phyloP scores from a whole-genome alignment of 139 green algal species.

The Closterium sp. region DNA sequence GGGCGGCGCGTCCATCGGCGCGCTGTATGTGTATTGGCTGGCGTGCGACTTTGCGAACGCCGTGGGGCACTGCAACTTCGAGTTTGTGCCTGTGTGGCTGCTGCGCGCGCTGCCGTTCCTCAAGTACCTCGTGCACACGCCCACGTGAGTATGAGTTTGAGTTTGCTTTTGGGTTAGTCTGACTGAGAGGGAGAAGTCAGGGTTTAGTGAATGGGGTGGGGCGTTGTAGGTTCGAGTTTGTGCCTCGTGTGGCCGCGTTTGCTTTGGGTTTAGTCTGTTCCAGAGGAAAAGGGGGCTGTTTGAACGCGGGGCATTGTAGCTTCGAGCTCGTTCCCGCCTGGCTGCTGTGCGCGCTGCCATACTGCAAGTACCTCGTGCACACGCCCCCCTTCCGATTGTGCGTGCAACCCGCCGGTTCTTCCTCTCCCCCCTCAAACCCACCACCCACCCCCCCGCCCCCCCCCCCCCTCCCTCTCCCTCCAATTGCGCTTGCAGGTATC shows the following conservation, averaged over 20 bases:
- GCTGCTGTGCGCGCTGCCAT: no score
- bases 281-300: background rate
- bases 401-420: no score
- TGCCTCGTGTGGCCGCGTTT: no score
- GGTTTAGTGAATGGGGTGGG: no score
- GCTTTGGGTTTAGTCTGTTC: no score
- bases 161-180: background rate
- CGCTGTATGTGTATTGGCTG: conserved; percentile 60
- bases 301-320: no score
- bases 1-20: conserved; percentile 46
- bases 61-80: conserved; percentile 62
- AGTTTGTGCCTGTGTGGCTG: conserved; percentile 53
- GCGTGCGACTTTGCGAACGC: conserved; percentile 58
- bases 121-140: conserved; percentile 61
- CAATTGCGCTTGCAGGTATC: conserved; percentile 29
- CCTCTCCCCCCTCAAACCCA: background rate
- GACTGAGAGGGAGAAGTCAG: no score
- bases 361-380: no score
- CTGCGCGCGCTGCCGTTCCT: conserved; percentile 41
- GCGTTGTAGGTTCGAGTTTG: no score
- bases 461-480: background rate
- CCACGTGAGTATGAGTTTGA: conserved; percentile 40
- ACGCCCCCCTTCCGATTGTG: no score
- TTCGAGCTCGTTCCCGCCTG: no score
- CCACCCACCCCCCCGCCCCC: background rate